phyloP scores from a whole-genome alignment of 805 yeast genomes.

The Yarrowia keelungensis region DNA sequence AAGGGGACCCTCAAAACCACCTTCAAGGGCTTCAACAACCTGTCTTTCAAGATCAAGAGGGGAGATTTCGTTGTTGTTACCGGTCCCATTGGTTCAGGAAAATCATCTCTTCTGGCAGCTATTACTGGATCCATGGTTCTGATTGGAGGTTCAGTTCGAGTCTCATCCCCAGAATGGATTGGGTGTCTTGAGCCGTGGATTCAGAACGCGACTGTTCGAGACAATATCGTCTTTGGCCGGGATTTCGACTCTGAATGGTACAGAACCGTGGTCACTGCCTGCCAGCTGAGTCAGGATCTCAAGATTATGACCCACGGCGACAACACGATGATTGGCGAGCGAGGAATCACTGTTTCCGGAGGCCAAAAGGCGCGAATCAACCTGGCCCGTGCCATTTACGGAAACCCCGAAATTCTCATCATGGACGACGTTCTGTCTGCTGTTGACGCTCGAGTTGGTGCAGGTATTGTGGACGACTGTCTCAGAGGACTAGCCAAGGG shows the following conservation, averaged over 20 bases:
- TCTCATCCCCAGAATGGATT: constrained; percentile 59
- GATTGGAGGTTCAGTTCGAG: constrained; percentile 58
- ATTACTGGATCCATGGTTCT: constrained; percentile 74
- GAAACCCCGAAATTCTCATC: constrained; percentile 66
- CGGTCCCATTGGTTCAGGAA: constrained; percentile 85
- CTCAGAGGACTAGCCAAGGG: constrained; percentile 61
- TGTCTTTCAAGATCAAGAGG: constrained; percentile 61
- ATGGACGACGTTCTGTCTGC: constrained; percentile 87
- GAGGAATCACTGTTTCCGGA: constrained; percentile 87
- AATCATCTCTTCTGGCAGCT: constrained; percentile 73
- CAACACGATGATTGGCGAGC: constrained; percentile 82
- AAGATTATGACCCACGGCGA: constrained; percentile 76
- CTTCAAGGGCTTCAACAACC: constrained; percentile 57
- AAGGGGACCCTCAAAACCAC: constrained; percentile 2
- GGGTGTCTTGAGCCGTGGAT: constrained; percentile 81
- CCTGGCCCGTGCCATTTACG: constrained; percentile 81
- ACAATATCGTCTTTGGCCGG: constrained; percentile 74
- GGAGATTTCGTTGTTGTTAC: constrained; percentile 80
- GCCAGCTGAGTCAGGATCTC: constrained; percentile 72
- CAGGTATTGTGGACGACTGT: constrained; percentile 74
- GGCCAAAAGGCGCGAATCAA: constrained; percentile 90
- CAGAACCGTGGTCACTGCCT: constrained; percentile 61
- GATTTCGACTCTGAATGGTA: constrained; percentile 61
- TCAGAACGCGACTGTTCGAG: constrained; percentile 77
- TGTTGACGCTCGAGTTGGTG: constrained; percentile 86